Conservation (phyloP, 169 alveolate genomes). For the Perkinsus olseni region DNA sequence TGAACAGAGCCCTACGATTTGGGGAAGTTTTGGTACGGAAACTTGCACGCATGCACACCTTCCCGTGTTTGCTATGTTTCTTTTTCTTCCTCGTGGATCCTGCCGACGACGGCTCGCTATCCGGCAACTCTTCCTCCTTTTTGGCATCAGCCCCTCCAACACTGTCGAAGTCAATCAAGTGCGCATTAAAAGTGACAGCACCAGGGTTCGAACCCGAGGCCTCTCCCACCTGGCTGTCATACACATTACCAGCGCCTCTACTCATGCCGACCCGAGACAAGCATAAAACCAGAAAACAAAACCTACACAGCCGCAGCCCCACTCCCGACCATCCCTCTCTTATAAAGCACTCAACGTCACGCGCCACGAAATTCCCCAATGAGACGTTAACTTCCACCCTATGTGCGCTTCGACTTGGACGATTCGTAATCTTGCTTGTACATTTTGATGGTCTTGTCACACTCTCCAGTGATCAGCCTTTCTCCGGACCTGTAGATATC, state of each 20-base stretch:
- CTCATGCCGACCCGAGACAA: neutral
- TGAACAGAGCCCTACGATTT: neutral
- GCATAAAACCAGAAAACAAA: neutral
- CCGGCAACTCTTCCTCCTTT: no score
- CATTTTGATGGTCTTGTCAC: constrained; percentile 78
- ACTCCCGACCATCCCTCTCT: neutral
- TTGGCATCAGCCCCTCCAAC: neutral
- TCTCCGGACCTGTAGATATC: constrained; percentile 23
- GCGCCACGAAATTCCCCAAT: neutral
- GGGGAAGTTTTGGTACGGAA: neutral
- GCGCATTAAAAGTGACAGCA: neutral
- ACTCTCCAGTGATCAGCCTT: constrained; percentile 75
- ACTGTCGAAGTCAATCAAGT: neutral
- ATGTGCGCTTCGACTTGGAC: neutral
- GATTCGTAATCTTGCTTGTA: constrained; percentile 29
- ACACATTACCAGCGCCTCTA: neutral
- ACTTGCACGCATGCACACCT: neutral
- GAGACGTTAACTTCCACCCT: neutral
- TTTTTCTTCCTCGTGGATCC: neutral
- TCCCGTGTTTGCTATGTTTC: neutral
- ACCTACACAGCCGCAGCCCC: no score
- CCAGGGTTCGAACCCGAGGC: neutral
- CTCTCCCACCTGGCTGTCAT: neutral
- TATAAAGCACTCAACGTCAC: neutral
- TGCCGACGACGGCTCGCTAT: no score